Evolutionary conservation across 2,329 filamentous ascomycete species (phyloP), one percentile per base, ranked within the genome.

Genomic region (Nemania diffusa): DNA sequence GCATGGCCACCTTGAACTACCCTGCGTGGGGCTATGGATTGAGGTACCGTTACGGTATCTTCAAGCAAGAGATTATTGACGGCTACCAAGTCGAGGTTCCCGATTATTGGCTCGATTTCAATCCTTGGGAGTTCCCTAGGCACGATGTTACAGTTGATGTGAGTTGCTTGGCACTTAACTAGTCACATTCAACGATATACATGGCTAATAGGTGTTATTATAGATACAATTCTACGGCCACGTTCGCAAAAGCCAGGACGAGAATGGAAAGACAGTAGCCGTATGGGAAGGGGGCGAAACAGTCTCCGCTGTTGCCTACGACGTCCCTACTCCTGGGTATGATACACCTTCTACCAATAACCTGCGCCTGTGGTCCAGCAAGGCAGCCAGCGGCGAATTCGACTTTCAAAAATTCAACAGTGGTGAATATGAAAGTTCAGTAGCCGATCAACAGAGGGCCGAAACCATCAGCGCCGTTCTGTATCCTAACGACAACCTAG

Each of bases 391-490:
- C 74, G 96, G 96, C 72, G 96, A 99, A 80, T 99, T 99, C 72
- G 95, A 99, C 82, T 99, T 99, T 83, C 95, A 97, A 77, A 98
- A 98, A 80, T 99, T 99, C 89, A 99, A 99, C 83, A 96, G 87
- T 67, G 96, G 96, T 70, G 94, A 99, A 75, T 99, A 99, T 78
- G 96, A 99, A 82, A 96, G 92, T 82, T 97, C 96, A 13, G 96
- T 99, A 44, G 93, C 92, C n/a, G 96, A 99, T 73, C 94, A 98
- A 81, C 96, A 99, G 84, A 91, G 93, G 65, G 96, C 96, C n/a
- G 96, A 99, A 84, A 98, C 95, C 62, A 99, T 99, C 82, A 97
- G 94, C 59, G 95, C 95, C 34, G 96, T 99, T 15, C 83, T 99
- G 51, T 99, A 99, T 78, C 96, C 96, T 67, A 99, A 99, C 77